Evolutionary conservation across 2,329 filamentous ascomycete species (phyloP), one percentile per base, ranked within the genome.

Genomic region (Ilyonectria destructans): DNA sequence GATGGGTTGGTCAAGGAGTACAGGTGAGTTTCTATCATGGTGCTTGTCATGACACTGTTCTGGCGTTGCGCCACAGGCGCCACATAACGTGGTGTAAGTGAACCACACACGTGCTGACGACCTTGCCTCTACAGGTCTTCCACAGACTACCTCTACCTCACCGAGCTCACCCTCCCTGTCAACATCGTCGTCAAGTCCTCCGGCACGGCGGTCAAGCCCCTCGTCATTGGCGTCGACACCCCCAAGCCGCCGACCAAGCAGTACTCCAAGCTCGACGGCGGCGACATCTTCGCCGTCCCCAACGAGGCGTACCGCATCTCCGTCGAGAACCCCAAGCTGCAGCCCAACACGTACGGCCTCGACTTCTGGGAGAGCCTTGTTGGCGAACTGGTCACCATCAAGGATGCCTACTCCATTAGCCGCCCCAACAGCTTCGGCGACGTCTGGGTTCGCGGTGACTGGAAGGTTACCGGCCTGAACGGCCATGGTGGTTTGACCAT

Each of bases 291-390:
- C 69, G 86, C 81, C 1, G 81, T 92, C 5, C 91, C 92, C 12
- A 92, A 92, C 75, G 91, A 89, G 68, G 82, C 82, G 45, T 86
- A 82, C 69, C 85, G 85, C 71, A 76, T 93, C 45, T 91, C 90
- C 2, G 81, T 78, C 6, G 82, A 77, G 37, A 93, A 93, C 77
- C 91, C 91, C 0, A 81, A 82, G 15, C 84, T 93, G 45, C 78
- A 91, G 68, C 91, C 91, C 2, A 80, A 82, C 23, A 80, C 82
- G 48, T 93, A 90, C 74, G 92, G 91, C 2, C 82, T 93, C 33
- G 92, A 93, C 78, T 94, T 93, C 76, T 93, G 91, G 92, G 90
- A 93, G 84, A 90, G 87, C 69, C 80, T 93, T 65, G 84, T 83
- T 61, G 92, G 91, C 31, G 90, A 93, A 79, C 83, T 93, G 8